These are phyloP conservation scores for Rhexocercosporidium sp. DNA, from an alignment of 2,329 filamentous ascomycete genomes.

Conservation along the genomic window DNA sequence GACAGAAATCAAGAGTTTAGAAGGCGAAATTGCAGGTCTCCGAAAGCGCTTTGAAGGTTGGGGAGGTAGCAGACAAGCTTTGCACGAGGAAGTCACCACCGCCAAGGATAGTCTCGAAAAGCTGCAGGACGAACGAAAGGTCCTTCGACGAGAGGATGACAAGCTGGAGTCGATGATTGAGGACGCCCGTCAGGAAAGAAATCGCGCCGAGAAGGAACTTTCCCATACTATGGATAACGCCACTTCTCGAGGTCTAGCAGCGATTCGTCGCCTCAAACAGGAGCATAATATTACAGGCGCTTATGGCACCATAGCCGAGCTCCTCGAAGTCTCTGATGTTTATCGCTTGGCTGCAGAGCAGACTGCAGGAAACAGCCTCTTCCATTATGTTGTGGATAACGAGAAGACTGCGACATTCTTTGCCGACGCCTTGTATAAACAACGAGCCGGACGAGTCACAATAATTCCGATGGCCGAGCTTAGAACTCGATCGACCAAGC, in stretches of 20 bases:
- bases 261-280: slow-evolving; percentile 80
- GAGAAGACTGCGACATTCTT: slow-evolving; percentile 85
- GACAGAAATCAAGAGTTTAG: slow-evolving; percentile 71
- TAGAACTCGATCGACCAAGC: slow-evolving; percentile 70
- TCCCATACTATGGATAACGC: slow-evolving; percentile 88
- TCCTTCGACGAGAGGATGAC: slow-evolving; percentile 87
- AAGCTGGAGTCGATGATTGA: slow-evolving; percentile 79
- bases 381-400: slow-evolving; percentile 95
- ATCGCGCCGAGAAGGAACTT: slow-evolving; percentile 77
- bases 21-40: slow-evolving; percentile 73
- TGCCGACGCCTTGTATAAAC: slow-evolving; percentile 77
- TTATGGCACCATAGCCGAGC: slow-evolving; percentile 89
- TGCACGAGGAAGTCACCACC: slow-evolving; percentile 75
- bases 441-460: slow-evolving; percentile 84
- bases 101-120: slow-evolving; percentile 81
- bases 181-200: slow-evolving; percentile 77
- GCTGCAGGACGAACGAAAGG: slow-evolving; percentile 84
- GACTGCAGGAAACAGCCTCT: slow-evolving; percentile 88
- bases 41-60: slow-evolving; percentile 79
- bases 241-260: slow-evolving; percentile 85
- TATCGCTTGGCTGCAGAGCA: slow-evolving; percentile 92
- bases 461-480: slow-evolving; percentile 93
- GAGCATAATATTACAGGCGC: slow-evolving; percentile 83
- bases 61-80: slow-evolving; percentile 72
- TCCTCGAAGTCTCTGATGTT: slow-evolving; percentile 83